Conservation (phyloP, 2,329 filamentous ascomycete species). For the Microascus cirrosus region DNA sequence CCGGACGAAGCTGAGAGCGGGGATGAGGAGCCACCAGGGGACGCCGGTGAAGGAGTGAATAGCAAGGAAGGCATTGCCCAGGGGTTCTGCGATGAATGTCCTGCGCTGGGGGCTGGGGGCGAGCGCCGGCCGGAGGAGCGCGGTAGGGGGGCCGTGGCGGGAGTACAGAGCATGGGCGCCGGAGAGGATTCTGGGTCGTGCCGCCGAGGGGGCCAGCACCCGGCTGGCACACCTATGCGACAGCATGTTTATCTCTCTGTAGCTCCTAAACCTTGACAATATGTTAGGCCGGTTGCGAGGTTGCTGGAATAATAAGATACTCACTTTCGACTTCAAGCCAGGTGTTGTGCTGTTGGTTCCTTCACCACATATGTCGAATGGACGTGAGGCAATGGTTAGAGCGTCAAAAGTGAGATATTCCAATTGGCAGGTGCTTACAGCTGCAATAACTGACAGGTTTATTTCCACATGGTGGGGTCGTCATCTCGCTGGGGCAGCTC, state of each 20-base stretch:
- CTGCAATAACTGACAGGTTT: neutral
- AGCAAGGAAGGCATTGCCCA: conserved; percentile 29
- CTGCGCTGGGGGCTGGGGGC: neutral
- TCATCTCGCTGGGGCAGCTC: neutral
- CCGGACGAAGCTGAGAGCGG: conserved; percentile 35
- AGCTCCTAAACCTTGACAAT: neutral
- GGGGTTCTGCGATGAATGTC: conserved; percentile 17
- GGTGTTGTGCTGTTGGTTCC: too few relatives aligned
- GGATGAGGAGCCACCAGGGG: conserved; percentile 44
- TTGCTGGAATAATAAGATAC: neutral
- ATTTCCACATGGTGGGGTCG: neutral
- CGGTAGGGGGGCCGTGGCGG: neutral
- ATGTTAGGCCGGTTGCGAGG: neutral
- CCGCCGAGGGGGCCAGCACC: neutral
- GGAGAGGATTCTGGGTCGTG: neutral
- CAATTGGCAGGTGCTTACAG: neutral
- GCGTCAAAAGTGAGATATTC: neutral
- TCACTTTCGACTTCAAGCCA: neutral
- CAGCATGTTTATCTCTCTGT: neutral
- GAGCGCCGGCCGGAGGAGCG: neutral
- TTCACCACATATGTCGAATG: too few relatives aligned
- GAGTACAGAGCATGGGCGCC: neutral
- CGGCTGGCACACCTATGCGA: neutral
- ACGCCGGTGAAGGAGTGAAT: conserved; percentile 29
- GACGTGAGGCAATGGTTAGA: too few relatives aligned